Base-by-base conservation (phyloP, 352 stramenopile species). In the Globisporangium okanoganense region DNA sequence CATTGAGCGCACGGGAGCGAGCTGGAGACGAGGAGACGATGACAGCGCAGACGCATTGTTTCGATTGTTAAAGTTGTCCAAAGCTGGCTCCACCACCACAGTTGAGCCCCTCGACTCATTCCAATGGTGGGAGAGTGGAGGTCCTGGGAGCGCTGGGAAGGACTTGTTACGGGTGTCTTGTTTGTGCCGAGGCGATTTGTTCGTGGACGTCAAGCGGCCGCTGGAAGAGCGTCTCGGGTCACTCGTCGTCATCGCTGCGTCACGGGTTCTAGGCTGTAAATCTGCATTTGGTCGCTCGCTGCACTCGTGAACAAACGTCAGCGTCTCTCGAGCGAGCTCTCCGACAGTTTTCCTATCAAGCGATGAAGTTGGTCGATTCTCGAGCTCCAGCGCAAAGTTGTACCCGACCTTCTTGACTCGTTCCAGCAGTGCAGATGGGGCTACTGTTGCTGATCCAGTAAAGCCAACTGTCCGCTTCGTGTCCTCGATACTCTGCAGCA, bases 291-390 rank as follows among this genome's bases (percentile, higher is more conserved):
- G 9, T 2, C 54, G 33, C 44, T 60, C 22, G 8, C 9, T 27
- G 51, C 56, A 65, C 35, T 87, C 77, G 20, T 79, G 78, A 1
- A 88, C 70, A 18, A 82, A 73, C 13, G 68, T 62, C 38, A 90
- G 65, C n/a, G 73, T 85, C 35, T 88, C 79, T 5, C 81, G 61
- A 35, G 81, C 81, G 3, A 90, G 62, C 52, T 90, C 78, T 2
- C 81, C 81, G 18, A 88, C 74, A 1, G 73, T 84, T 58, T 79
- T 85, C n/a, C 64, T 58, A 36, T 79, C 75, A 12, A 67, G 59
- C 16, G 72, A 66, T 24, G 65, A 56, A 25, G 67, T 63, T 7
- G 66, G 44, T 41, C 61, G 55, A 33, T 73, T 70, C 24, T 78
- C 64, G 22, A 90, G 65, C 54, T 90, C 81, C 22, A 81, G 72